Conservation (phyloP, 108 stramenopile species). For the Skeletonema potamos region DNA sequence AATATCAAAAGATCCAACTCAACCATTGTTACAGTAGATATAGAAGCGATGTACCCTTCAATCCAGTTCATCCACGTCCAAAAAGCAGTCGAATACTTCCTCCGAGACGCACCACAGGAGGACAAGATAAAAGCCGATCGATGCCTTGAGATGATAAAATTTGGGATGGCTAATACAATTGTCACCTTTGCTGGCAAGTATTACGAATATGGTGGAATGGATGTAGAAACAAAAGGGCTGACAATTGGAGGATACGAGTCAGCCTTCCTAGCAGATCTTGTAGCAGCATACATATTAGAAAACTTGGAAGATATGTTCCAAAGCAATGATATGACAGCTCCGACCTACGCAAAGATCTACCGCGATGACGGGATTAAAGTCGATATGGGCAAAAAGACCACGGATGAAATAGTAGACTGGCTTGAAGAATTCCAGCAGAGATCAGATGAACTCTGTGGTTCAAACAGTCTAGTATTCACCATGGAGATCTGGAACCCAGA, state of each 20-base stretch:
- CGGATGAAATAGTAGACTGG: constrained; percentile 4
- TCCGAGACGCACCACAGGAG: constrained; percentile 7
- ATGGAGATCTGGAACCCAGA: constrained; percentile 23
- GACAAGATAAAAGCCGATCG: neutral
- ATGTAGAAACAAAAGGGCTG: constrained; percentile 8
- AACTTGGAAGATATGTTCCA: constrained; percentile 6
- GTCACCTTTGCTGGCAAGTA: constrained; percentile 1
- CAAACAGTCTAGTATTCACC: constrained; percentile 14
- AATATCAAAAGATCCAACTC: neutral
- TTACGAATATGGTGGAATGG: constrained; percentile 12
- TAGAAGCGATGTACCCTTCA: constrained; percentile 5
- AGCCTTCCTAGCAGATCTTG: constrained; percentile 14
- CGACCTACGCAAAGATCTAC: constrained; percentile 5
- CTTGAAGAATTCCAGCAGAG: neutral
- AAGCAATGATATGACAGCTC: neutral
- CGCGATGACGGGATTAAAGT: constrained; percentile 16
- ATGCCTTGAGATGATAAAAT: constrained; percentile 21
- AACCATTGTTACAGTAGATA: constrained; percentile 5
- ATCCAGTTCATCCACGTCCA: constrained; percentile 1
- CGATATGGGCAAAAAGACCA: neutral
- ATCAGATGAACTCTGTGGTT: neutral
- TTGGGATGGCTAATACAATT: constrained; percentile 17
- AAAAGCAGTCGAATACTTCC: constrained; percentile 9
- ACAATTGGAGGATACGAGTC: constrained; percentile 19
- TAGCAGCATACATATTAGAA: constrained; percentile 20